These are phyloP conservation scores for Emericellopsis atlantica DNA, from an alignment of 2,329 filamentous ascomycete genomes.

Conservation along the genomic window DNA sequence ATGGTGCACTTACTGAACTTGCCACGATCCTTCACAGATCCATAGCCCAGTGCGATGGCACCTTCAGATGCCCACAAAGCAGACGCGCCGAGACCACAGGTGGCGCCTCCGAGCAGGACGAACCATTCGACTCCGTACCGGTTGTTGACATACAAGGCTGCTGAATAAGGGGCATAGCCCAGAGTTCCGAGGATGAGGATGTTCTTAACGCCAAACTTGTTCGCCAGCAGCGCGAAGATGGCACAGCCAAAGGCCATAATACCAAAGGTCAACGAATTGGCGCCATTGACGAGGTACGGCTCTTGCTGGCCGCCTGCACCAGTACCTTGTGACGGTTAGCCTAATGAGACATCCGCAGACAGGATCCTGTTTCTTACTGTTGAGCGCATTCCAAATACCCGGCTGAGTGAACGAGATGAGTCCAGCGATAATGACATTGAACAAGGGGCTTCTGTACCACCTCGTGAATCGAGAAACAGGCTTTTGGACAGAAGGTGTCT, in stretches of 20 bases:
- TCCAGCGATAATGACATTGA: constrained; percentile 40
- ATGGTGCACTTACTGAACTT: constrained; percentile 57
- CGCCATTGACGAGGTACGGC: constrained; percentile 56
- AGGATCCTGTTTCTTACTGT: constrained; percentile 11
- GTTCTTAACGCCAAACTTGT: constrained; percentile 57
- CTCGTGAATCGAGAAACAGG: too few species aligned
- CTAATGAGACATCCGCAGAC: too few species aligned
- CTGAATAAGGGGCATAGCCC: constrained; percentile 58
- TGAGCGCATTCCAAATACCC: constrained; percentile 44
- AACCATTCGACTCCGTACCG: constrained; percentile 58
- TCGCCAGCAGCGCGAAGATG: constrained; percentile 50
- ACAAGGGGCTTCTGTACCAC: constrained; percentile 39
- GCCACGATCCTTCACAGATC: constrained; percentile 55
- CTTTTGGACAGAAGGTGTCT: too few species aligned
- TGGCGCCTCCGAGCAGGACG: constrained; percentile 51
- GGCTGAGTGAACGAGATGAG: constrained; percentile 36
- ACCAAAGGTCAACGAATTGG: constrained; percentile 59
- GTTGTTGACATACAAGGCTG: constrained; percentile 61
- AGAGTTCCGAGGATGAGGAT: constrained; percentile 58
- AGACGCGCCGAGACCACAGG: constrained; percentile 59
- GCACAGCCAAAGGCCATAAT: constrained; percentile 62
- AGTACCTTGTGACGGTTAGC: neutral
- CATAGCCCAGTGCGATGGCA: constrained; percentile 60
- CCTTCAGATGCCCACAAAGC: constrained; percentile 68
- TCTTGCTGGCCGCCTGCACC: constrained; percentile 49